Conservation (phyloP, 441 rosid species). For the Eutrema salsugineum region DNA sequence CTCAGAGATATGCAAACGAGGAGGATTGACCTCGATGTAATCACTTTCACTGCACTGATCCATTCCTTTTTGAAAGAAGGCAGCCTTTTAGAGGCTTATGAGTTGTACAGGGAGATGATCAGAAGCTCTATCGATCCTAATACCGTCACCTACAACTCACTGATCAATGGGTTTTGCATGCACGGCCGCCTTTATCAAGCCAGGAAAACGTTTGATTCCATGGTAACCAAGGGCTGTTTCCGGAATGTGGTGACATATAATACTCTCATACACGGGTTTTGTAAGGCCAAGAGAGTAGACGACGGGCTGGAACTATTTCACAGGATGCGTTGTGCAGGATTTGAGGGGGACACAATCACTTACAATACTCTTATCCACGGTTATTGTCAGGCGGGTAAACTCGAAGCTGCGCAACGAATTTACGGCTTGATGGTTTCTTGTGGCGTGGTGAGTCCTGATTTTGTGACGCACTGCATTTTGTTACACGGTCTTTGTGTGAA, state of each 20-base stretch:
- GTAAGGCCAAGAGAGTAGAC: background rate
- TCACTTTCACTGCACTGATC: background rate
- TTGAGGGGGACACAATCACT: background rate
- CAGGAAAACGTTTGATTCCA: background rate
- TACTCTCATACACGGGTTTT: background rate
- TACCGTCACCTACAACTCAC: background rate
- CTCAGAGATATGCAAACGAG: background rate
- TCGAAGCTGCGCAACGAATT: background rate
- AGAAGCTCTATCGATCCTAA: background rate
- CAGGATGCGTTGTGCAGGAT: background rate
- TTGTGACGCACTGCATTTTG: background rate
- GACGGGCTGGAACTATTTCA: background rate
- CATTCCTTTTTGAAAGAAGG: background rate
- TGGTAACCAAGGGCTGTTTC: background rate
- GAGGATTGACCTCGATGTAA: background rate
- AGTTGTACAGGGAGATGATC: background rate
- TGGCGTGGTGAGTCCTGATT: background rate
- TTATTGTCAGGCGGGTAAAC: background rate
- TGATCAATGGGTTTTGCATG: background rate
- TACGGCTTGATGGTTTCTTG: background rate
- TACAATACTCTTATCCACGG: background rate
- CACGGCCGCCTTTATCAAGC: background rate
- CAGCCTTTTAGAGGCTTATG: background rate
- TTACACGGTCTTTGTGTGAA: slow-evolving; percentile 32
- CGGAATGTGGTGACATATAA: background rate